phyloP scores from a whole-genome alignment of 2,329 filamentous ascomycete genomes.

The Exophiala oligosperma region DNA sequence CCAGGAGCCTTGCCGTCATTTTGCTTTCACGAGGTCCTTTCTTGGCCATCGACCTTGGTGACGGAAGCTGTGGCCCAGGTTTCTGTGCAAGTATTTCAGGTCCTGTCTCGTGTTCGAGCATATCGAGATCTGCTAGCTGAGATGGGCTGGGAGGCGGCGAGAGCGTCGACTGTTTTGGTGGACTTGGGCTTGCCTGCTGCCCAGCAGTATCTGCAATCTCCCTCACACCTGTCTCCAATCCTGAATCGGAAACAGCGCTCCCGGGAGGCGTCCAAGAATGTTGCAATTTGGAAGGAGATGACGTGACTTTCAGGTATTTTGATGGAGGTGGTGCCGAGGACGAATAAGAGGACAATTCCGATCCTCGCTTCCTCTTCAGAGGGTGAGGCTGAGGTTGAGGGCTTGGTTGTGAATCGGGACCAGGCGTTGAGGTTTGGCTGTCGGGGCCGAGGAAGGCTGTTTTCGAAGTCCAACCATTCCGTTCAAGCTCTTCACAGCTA shows the following conservation, averaged over 20 bases:
- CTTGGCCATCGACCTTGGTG: background rate
- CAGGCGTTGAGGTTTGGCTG: slow-evolving; percentile 18
- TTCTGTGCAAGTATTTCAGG: background rate
- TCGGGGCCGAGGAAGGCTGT: slow-evolving; percentile 11
- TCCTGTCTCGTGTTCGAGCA: background rate
- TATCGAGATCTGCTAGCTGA: background rate
- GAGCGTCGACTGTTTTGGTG: slow-evolving; percentile 10
- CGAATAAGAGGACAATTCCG: slow-evolving; percentile 9
- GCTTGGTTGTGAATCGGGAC: slow-evolving; percentile 2
- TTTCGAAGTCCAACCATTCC: slow-evolving; percentile 77
- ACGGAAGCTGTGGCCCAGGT: background rate
- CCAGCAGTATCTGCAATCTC: slow-evolving; percentile 3
- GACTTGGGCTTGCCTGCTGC: background rate
- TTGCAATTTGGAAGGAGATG: slow-evolving; percentile 31
- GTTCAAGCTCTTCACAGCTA: slow-evolving; percentile 73
- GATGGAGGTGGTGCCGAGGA: slow-evolving; percentile 12
- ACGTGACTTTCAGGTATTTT: slow-evolving; percentile 17
- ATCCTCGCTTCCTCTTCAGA: slow-evolving; percentile 26
- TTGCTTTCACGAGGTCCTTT: slow-evolving; percentile 13
- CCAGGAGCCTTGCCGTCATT: slow-evolving; percentile 15
- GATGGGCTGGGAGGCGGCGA: slow-evolving; percentile 26
- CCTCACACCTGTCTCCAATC: background rate
- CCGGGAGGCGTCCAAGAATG: slow-evolving; percentile 29
- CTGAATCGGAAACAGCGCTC: slow-evolving; percentile 18
- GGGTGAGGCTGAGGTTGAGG: slow-evolving; percentile 4